phyloP scores from a whole-genome alignment of 108 stramenopile species.

The Pinguiococcus pyrenoidosus region DNA sequence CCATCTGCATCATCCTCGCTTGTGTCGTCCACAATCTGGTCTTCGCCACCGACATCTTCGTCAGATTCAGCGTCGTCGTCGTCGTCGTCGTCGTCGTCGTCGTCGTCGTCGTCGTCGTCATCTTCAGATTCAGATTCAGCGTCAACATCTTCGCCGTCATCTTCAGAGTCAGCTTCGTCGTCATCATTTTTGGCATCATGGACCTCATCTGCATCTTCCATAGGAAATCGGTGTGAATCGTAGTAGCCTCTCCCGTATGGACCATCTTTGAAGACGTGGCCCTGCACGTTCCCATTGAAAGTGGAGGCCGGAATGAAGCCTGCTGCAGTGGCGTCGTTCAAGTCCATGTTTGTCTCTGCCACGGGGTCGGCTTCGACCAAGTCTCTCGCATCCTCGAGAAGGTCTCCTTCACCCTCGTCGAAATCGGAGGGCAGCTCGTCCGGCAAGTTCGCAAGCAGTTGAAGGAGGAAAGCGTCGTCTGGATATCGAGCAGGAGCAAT shows the following conservation, averaged over 20 bases:
- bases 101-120: constrained; percentile 19
- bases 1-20: too few species aligned
- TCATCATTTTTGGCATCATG: constrained; percentile 22
- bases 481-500: too few species aligned
- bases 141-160: constrained; percentile 12
- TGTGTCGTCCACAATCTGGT: too few species aligned
- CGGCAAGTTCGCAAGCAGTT: too few species aligned
- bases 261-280: too few species aligned
- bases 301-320: neutral
- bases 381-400: neutral
- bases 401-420: constrained; percentile 1
- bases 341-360: constrained; percentile 6
- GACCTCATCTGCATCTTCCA: constrained; percentile 1
- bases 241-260: neutral
- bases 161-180: constrained; percentile 14
- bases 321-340: constrained; percentile 4
- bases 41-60: constrained; percentile 8
- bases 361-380: constrained; percentile 11
- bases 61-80: constrained; percentile 18
- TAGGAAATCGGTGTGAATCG: neutral
- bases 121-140: constrained; percentile 13
- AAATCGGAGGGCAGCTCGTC: neutral
- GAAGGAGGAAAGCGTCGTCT: too few species aligned
- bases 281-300: too few species aligned
- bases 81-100: constrained; percentile 11